phyloP scores from a whole-genome alignment of 208 protist genomes.

The Crithidia bombi region DNA sequence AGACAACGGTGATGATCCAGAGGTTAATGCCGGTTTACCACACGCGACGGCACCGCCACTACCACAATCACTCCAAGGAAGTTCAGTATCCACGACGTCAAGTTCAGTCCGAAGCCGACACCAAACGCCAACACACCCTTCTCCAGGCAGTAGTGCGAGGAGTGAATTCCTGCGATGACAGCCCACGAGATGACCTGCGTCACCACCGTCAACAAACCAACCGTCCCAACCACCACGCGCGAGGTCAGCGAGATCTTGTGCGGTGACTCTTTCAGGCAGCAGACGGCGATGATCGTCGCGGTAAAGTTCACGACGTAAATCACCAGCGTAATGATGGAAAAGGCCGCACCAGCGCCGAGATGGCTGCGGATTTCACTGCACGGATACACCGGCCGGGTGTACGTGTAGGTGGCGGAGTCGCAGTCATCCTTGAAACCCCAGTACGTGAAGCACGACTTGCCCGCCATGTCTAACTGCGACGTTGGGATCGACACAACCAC shows the following conservation, averaged over 20 bases:
- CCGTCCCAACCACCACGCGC: conserved; percentile 32
- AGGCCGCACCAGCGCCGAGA: conserved; percentile 63
- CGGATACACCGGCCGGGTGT: conserved; percentile 37
- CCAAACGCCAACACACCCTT: conserved; percentile 42
- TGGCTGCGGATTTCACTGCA: conserved; percentile 33
- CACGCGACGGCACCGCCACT: conserved; percentile 8
- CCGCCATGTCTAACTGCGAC: conserved; percentile 51
- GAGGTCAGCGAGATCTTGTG: conserved; percentile 27
- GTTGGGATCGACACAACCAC: conserved; percentile 51
- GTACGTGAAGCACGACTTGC: conserved; percentile 66
- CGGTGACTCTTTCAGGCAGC: conserved; percentile 30
- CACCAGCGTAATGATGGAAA: conserved; percentile 58
- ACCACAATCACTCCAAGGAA: conserved; percentile 32
- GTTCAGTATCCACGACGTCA: conserved; percentile 61
- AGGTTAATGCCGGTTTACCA: conserved; percentile 11
- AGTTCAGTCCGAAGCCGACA: conserved; percentile 61
- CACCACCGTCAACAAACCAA: conserved; percentile 34
- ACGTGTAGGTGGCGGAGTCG: conserved; percentile 46
- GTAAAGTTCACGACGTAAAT: conserved; percentile 42
- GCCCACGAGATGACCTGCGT: conserved; percentile 63
- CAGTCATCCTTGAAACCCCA: conserved; percentile 83
- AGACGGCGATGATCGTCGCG: conserved; percentile 33
- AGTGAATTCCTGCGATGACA: conserved; percentile 47
- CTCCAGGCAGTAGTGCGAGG: conserved; percentile 28
- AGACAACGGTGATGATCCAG: conserved; percentile 4